Conservation (phyloP, 805 yeast species). For the Ogataea philodendri region DNA sequence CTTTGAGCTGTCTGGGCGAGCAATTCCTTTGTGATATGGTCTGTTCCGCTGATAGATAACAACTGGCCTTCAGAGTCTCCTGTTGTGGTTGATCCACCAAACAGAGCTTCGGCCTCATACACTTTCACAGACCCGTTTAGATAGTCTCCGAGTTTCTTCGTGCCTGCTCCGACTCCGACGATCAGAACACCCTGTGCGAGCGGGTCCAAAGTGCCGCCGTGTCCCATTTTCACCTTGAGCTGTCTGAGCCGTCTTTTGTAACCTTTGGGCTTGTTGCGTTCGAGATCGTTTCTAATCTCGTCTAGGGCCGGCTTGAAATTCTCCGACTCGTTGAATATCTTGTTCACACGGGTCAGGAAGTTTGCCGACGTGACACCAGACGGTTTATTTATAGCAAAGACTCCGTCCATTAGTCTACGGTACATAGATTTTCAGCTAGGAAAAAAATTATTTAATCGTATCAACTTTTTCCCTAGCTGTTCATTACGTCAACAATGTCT, state of each 20-base stretch:
- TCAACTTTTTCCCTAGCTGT: constrained; percentile 12
- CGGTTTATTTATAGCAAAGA: constrained; percentile 90
- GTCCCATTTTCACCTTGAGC: constrained; percentile 85
- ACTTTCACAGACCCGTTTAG: constrained; percentile 72
- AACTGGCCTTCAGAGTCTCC: constrained; percentile 92
- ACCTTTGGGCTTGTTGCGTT: constrained; percentile 42
- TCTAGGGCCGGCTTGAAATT: constrained; percentile 55
- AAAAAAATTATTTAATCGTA: constrained; percentile 12
- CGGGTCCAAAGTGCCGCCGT: constrained; percentile 97
- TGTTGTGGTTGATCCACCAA: constrained; percentile 90
- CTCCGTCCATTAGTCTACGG: constrained; percentile 69
- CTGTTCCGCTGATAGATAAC: constrained; percentile 52
- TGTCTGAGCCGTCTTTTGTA: constrained; percentile 51
- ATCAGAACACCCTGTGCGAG: constrained; percentile 92
- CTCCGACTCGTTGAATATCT: constrained; percentile 55
- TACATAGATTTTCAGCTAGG: constrained; percentile 5
- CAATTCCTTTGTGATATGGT: constrained; percentile 54
- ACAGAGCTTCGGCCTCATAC: constrained; percentile 78
- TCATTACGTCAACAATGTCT: constrained; percentile 8
- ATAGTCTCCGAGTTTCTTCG: constrained; percentile 73
- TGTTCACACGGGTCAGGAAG: constrained; percentile 65
- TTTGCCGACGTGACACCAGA: constrained; percentile 78
- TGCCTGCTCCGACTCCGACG: constrained; percentile 89
- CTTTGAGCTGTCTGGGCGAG: constrained; percentile 51
- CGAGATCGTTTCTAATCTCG: constrained; percentile 46